A percentile compares a stretch with the other conserved stretches of the same genome.
These are phyloP conservation scores for Ustulina deusta DNA, from an alignment of 2,329 filamentous ascomycete genomes.

Conservation along the genomic window DNA sequence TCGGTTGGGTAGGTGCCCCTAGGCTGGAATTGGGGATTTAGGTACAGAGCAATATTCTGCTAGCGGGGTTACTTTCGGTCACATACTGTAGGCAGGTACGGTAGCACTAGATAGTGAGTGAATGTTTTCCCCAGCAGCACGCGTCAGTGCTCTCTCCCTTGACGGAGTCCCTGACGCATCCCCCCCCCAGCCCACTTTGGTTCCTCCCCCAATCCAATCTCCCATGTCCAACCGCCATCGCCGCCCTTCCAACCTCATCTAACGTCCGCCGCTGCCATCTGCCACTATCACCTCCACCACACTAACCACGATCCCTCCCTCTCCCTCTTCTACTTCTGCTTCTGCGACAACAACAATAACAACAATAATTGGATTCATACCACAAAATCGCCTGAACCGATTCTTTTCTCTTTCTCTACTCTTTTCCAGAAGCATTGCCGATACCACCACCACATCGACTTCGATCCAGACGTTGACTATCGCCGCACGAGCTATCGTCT, in stretches of 20 bases:
- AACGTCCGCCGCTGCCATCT: conserved; percentile 32
- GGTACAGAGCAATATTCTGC: conserved; percentile 3
- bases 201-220: conserved; percentile 37
- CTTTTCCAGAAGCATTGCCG: conserved; percentile 30
- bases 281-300: conserved; percentile 31
- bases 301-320: conserved; percentile 16
- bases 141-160: conserved; percentile 14
- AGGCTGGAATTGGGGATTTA: too few relatives aligned
- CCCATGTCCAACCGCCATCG: conserved; percentile 30
- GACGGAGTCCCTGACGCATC: conserved; percentile 23
- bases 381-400: background rate
- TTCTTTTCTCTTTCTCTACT: conserved; percentile 18
- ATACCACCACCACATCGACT: conserved; percentile 15
- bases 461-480: conserved; percentile 6
- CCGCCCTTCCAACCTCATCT: conserved; percentile 37
- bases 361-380: background rate
- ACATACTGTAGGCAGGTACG: too few relatives aligned
- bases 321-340: conserved; percentile 22
- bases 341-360: conserved; percentile 28
- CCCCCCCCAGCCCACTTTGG: conserved; percentile 25
- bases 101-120: background rate
- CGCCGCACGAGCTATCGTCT: conserved; percentile 15
- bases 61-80: background rate
- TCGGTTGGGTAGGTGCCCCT: too few relatives aligned
- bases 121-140: conserved; percentile 1